Evolutionary conservation across 1,284 basidiomycete genomes (phyloP).

Genomic region (Cryptococcus sp.): DNA sequence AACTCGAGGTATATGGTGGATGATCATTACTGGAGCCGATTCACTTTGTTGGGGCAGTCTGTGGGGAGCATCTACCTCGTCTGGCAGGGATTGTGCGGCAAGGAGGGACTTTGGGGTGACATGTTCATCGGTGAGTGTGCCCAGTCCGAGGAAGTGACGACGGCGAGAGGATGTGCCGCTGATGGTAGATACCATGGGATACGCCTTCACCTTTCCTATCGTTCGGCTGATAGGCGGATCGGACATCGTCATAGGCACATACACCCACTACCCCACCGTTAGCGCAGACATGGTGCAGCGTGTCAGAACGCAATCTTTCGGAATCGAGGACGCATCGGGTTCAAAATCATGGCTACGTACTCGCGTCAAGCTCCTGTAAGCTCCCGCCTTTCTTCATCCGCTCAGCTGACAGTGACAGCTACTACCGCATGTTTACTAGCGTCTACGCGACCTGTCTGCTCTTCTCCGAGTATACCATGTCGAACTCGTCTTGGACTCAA

Average conservation of each 20-base stretch:
- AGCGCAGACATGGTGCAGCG: slow-evolving; percentile 88
- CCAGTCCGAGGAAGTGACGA: neutral
- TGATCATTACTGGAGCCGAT: slow-evolving; percentile 74
- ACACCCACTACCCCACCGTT: slow-evolving; percentile 95
- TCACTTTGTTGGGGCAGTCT: slow-evolving; percentile 88
- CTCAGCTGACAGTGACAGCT: slow-evolving; percentile 51
- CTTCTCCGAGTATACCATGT: slow-evolving; percentile 68
- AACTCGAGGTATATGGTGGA: slow-evolving; percentile 66
- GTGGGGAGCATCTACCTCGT: slow-evolving; percentile 77
- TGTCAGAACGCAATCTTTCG: slow-evolving; percentile 57
- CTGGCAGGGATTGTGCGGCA: slow-evolving; percentile 56
- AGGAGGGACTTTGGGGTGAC: slow-evolving; percentile 53
- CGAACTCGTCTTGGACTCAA: slow-evolving; percentile 93
- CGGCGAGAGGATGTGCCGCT: neutral
- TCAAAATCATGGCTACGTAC: slow-evolving; percentile 60
- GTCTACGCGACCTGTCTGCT: slow-evolving; percentile 72
- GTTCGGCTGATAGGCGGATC: slow-evolving; percentile 56
- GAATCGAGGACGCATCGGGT: slow-evolving; percentile 66
- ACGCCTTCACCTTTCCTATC: slow-evolving; percentile 84
- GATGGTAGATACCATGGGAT: slow-evolving; percentile 87
- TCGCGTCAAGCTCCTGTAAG: slow-evolving; percentile 66
- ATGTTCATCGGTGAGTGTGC: slow-evolving; percentile 80
- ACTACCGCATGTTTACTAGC: slow-evolving; percentile 83
- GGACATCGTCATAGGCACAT: slow-evolving; percentile 71
- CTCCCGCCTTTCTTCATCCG: slow-evolving; percentile 10